Base-by-base conservation (phyloP, 2,329 filamentous ascomycete genomes). In the Neoscytalidium dimidiatum region DNA sequence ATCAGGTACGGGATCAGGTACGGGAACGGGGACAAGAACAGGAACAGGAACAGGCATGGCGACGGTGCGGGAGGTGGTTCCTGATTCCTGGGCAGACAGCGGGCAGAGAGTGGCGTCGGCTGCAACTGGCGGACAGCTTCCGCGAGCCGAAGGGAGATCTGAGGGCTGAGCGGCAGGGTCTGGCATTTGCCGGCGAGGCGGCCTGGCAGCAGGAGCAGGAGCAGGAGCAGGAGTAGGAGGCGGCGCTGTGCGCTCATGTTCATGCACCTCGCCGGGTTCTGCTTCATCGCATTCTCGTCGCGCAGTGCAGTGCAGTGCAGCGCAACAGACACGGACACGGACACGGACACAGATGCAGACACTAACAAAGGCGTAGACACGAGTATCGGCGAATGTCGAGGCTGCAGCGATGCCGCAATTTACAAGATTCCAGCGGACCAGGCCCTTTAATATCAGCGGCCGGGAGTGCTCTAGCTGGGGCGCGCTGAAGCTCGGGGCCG, bases 61-160 rank as follows among this genome's bases (percentile, higher is more conserved):
- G n/a, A n/a, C n/a, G n/a, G n/a, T n/a, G n/a, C n/a, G n/a, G n/a
- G n/a, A n/a, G 33, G 33, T 43, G 33, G 52, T 29, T 41, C 33
- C 14, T 43, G 52, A 13, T 48, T 8, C n/a, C 19, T 13, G 29
- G 17, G 19, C 21, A n/a, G 53, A n/a, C 53, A 11, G 53, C 14
- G 53, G 53, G 19, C 53, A 28, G 19, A 4, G 5, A 23, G 23
- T 57, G 53, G 53, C 8, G 11, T 13, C 13, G 23, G 53, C 53
- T 57, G 53, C 53, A 31, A 21, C 23, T n/a, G n/a, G n/a, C n/a
- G n/a, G n/a, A n/a, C n/a, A 17, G 53, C 53, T 57, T 57, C 53
- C 35, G 53, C 53, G 53, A 57, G 53, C 53, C 53, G 53, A 28
- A 57, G 53, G 53, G 35, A 57, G 53, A 57, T 57, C 53, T 43